phyloP scores from a whole-genome alignment of 2,329 filamentous ascomycete species.

The Ophiosphaerella narmari region DNA sequence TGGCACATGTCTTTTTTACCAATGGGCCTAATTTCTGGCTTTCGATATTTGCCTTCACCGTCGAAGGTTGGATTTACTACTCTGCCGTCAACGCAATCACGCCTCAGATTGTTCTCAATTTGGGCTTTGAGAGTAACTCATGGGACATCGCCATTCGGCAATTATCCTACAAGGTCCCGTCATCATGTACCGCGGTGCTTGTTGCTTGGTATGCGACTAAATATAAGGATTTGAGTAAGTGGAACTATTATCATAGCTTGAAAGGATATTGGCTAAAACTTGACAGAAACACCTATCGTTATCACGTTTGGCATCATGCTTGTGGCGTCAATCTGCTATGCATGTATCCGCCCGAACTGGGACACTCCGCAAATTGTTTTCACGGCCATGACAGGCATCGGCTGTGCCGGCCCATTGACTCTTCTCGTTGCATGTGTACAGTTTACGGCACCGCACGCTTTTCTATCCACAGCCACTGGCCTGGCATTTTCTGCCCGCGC shows the following conservation, averaged over 20 bases:
- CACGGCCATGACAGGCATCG: slow-evolving; percentile 33
- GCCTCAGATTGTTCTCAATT: slow-evolving; percentile 37
- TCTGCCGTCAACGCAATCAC: slow-evolving; percentile 41
- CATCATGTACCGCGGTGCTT: slow-evolving; percentile 22
- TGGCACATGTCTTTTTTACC: slow-evolving; percentile 62
- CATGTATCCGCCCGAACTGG: slow-evolving; percentile 32
- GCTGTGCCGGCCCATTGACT: slow-evolving; percentile 35
- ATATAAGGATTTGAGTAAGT: slow-evolving; percentile 35
- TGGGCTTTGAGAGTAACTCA: slow-evolving; percentile 36
- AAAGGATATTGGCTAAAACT: not conserved
- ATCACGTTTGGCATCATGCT: slow-evolving; percentile 36
- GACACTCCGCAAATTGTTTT: slow-evolving; percentile 30
- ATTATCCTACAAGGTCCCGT: slow-evolving; percentile 33
- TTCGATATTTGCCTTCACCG: slow-evolving; percentile 60
- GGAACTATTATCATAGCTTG: not conserved
- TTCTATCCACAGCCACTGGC: slow-evolving; percentile 36
- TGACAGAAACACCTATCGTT: slow-evolving; percentile 28
- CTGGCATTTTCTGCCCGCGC: slow-evolving; percentile 40
- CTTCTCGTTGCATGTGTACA: slow-evolving; percentile 39
- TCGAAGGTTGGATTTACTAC: slow-evolving; percentile 62
- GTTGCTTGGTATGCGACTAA: slow-evolving; percentile 36
- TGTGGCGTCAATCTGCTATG: slow-evolving; percentile 31
- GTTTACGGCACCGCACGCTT: slow-evolving; percentile 38
- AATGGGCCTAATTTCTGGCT: slow-evolving; percentile 60
- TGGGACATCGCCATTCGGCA: slow-evolving; percentile 39